Conservation (phyloP, 441 rosid species). For the Erysimum cheiri region DNA sequence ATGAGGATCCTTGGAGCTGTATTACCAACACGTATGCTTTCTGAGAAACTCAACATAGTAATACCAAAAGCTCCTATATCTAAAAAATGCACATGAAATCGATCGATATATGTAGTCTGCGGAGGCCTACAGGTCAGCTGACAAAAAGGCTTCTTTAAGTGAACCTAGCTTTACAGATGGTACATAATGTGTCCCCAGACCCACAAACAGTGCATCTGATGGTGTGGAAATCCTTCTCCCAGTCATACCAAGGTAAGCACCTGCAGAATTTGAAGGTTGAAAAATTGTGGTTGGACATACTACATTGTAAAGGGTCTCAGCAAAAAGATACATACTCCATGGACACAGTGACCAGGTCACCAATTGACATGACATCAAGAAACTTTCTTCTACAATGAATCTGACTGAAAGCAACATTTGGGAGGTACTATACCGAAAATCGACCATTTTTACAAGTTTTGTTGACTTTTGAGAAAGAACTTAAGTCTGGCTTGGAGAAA, state of each 20-base stretch:
- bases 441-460: background rate
- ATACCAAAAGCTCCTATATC: slow-evolving; percentile 12
- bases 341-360: background rate
- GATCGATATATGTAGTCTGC: background rate
- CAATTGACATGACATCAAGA: slow-evolving; percentile 2
- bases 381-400: slow-evolving; percentile 7
- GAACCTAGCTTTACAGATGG: slow-evolving; percentile 70
- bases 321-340: slow-evolving; percentile 1
- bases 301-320: background rate
- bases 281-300: background rate
- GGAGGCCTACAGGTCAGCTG: slow-evolving; percentile 61
- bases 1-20: slow-evolving; percentile 77
- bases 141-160: slow-evolving; percentile 73
- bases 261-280: slow-evolving; percentile 48
- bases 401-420: background rate
- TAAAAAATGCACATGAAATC: slow-evolving; percentile 16
- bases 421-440: background rate
- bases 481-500: background rate
- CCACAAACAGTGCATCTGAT: slow-evolving; percentile 81
- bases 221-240: slow-evolving; percentile 88
- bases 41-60: slow-evolving; percentile 25
- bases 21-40: slow-evolving; percentile 23
- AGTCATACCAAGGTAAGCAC: slow-evolving; percentile 92
- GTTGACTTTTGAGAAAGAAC: slow-evolving; percentile 18
- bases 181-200: slow-evolving; percentile 89